phyloP scores from a whole-genome alignment of 176 grass and related monocot species.

The Lolium perenne region DNA sequence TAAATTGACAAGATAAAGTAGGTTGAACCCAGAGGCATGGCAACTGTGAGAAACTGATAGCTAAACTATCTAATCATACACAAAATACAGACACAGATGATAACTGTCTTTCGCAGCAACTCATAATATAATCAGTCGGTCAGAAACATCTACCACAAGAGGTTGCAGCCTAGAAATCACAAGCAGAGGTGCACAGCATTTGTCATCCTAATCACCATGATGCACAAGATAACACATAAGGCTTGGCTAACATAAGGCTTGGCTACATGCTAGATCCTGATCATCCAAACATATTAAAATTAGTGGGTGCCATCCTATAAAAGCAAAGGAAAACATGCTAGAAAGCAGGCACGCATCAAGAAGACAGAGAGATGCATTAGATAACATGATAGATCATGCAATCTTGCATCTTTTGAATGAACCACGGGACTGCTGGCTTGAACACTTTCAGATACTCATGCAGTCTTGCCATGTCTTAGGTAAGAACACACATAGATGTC shows the following conservation, averaged over 20 bases:
- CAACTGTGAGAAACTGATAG: background rate
- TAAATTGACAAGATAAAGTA: background rate
- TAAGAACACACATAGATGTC: background rate
- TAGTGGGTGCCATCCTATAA: background rate
- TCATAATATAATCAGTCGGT: background rate
- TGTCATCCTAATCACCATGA: background rate
- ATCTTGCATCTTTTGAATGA: background rate
- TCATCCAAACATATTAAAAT: background rate
- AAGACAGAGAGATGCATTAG: background rate
- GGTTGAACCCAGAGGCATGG: background rate
- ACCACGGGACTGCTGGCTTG: background rate
- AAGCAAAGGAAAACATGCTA: background rate
- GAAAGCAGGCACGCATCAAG: background rate
- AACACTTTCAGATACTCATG: background rate
- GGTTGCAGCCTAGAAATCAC: background rate
- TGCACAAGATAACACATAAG: background rate
- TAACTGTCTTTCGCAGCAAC: background rate
- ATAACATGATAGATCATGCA: background rate
- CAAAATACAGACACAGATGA: background rate
- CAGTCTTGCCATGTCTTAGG: background rate
- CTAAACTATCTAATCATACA: background rate
- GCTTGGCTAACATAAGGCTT: background rate
- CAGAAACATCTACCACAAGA: slow-evolving; percentile 8
- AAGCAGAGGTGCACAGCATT: background rate
- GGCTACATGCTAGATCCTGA: background rate